A percentile compares a stretch with the other conserved stretches of the same genome.
Conservation (phyloP, 2,329 filamentous ascomycete genomes). For the Aspergillus unguis region DNA sequence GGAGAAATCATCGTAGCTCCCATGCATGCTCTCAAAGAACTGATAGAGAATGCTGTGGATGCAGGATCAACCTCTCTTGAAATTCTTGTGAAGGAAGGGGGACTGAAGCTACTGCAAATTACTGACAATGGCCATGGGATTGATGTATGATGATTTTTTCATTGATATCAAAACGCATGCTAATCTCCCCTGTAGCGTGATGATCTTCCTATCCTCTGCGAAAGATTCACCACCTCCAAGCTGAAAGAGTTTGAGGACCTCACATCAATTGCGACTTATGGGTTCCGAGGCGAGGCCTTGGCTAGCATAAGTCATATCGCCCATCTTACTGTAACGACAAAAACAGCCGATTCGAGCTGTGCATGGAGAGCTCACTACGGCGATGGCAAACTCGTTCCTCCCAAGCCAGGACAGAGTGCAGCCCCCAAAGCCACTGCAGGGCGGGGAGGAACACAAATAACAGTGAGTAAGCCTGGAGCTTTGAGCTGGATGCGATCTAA, state of each 20-base stretch:
- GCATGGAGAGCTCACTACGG: slow-evolving; percentile 90
- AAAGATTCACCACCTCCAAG: slow-evolving; percentile 96
- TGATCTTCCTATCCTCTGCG: slow-evolving; percentile 85
- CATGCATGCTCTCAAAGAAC: slow-evolving; percentile 90
- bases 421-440: slow-evolving; percentile 88
- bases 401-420: slow-evolving; percentile 81
- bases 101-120: slow-evolving; percentile 91
- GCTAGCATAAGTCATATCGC: slow-evolving; percentile 99
- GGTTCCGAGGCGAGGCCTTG: slow-evolving; percentile 93
- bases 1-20: slow-evolving; percentile 98
- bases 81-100: slow-evolving; percentile 89
- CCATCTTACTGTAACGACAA: slow-evolving; percentile 91
- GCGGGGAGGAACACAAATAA: slow-evolving; percentile 87
- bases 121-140: slow-evolving; percentile 97
- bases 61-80: slow-evolving; percentile 92
- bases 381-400: slow-evolving; percentile 72
- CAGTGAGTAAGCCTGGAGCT: slow-evolving; percentile 47
- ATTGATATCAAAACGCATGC: not conserved
- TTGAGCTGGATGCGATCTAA: not conserved
- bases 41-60: slow-evolving; percentile 96
- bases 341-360: slow-evolving; percentile 79
- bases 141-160: slow-evolving; percentile 57
- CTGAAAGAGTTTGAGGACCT: slow-evolving; percentile 91
- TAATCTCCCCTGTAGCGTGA: slow-evolving; percentile 62
- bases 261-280: slow-evolving; percentile 85